Evolutionary conservation across 192 early-diverging fungal species (phyloP).

Genomic region (Mortierella hygrophila): DNA sequence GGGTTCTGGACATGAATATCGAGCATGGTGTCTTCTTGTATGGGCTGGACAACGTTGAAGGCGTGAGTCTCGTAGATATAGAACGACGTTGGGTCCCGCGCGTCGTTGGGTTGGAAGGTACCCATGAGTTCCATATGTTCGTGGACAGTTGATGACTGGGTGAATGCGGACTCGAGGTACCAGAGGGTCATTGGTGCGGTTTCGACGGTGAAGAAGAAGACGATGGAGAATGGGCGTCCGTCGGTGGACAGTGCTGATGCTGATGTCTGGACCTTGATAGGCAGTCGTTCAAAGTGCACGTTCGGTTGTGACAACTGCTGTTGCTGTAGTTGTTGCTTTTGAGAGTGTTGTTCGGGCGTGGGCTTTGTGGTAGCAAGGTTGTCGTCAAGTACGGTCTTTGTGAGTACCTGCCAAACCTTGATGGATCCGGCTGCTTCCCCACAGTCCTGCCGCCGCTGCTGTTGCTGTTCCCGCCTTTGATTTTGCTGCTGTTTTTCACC

Average conservation of each 20-base stretch:
- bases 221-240: slow-evolving; percentile 32
- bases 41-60: slow-evolving; percentile 23
- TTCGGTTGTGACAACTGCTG: background rate
- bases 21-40: slow-evolving; percentile 37
- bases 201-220: slow-evolving; percentile 44
- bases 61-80: slow-evolving; percentile 42
- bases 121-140: slow-evolving; percentile 47
- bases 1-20: slow-evolving; percentile 34
- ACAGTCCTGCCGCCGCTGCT: background rate
- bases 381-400: slow-evolving; percentile 15
- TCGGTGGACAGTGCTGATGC: slow-evolving; percentile 13
- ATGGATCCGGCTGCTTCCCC: slow-evolving; percentile 9
- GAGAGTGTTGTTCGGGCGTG: background rate
- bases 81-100: slow-evolving; percentile 30
- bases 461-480: background rate
- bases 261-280: slow-evolving; percentile 32
- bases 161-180: slow-evolving; percentile 41
- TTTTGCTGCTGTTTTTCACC: background rate
- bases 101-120: slow-evolving; percentile 31
- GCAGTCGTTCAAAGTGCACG: slow-evolving; percentile 34
- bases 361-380: background rate
- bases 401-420: slow-evolving; percentile 42
- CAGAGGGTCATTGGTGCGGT: slow-evolving; percentile 21
- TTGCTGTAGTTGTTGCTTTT: slow-evolving; percentile 11
- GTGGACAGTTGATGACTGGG: slow-evolving; percentile 23